Evolutionary conservation across 2,329 filamentous ascomycete genomes (phyloP).

Genomic region (Colletotrichum tropicale): DNA sequence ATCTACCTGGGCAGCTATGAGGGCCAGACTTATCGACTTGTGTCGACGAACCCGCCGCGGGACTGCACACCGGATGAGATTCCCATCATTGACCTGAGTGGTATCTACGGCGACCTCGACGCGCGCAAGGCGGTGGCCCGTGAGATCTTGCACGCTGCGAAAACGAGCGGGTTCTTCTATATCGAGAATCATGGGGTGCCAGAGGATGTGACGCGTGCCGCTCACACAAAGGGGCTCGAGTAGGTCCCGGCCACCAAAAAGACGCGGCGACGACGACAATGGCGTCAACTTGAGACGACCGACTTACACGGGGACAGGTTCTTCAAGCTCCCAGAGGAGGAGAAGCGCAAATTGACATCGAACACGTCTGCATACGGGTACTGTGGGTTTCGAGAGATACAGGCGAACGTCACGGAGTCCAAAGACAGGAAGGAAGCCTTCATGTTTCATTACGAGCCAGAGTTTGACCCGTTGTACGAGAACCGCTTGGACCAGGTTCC

Average conservation of each 20-base stretch:
- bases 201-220: constrained; percentile 29
- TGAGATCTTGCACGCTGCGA: constrained; percentile 40
- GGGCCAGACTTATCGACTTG: constrained; percentile 7
- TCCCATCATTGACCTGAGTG: constrained; percentile 47
- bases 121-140: constrained; percentile 40
- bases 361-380: constrained; percentile 24
- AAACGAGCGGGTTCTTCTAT: constrained; percentile 52
- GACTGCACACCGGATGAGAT: constrained; percentile 46
- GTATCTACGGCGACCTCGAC: constrained; percentile 36
- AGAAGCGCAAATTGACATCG: constrained; percentile 29
- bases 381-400: constrained; percentile 9
- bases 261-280: not conserved
- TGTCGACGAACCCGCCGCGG: constrained; percentile 33
- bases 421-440: constrained; percentile 31
- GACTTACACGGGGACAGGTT: constrained; percentile 23
- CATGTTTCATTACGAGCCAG: constrained; percentile 41
- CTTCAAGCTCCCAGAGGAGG: constrained; percentile 31
- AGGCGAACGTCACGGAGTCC: constrained; percentile 27
- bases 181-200: constrained; percentile 48
- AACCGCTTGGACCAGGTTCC: constrained; percentile 1
- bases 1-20: constrained; percentile 7
- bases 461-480: constrained; percentile 38
- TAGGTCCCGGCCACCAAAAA: constrained; percentile 18
- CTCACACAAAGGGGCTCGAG: constrained; percentile 23
- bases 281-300: not conserved